A percentile compares a stretch with the other conserved stretches of the same genome.
These are phyloP conservation scores for Fistulifera pelliculosa DNA, from an alignment of 108 stramenopile species.

Conservation along the genomic window DNA sequence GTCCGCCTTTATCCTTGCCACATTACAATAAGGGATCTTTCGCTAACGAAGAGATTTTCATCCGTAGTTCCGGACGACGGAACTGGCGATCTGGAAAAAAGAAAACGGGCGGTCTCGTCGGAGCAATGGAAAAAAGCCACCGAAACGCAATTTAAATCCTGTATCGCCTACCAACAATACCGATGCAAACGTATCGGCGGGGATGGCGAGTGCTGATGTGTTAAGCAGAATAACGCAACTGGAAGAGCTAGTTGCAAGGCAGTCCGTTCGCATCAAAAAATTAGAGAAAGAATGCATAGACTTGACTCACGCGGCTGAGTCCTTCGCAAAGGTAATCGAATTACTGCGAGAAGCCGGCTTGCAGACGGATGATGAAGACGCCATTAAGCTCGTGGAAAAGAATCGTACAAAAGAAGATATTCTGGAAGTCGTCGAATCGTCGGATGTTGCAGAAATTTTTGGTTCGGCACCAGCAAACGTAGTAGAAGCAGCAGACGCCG, in stretches of 20 bases:
- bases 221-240: conserved; percentile 49
- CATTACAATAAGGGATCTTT: too few species aligned
- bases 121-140: too few species aligned
- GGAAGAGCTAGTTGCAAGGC: conserved; percentile 59
- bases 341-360: conserved; percentile 62
- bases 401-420: background rate
- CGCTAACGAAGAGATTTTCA: too few species aligned
- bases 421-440: conserved; percentile 13
- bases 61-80: too few species aligned
- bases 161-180: background rate
- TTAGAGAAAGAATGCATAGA: conserved; percentile 51
- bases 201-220: background rate
- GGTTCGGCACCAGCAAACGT: conserved; percentile 78
- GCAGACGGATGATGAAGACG: conserved; percentile 23
- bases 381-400: background rate
- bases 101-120: too few species aligned
- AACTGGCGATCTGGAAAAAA: too few species aligned
- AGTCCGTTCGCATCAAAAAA: conserved; percentile 59
- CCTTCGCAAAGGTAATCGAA: conserved; percentile 51
- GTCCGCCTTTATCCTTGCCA: too few species aligned
- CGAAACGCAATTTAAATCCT: background rate
- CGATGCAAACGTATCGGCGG: background rate
- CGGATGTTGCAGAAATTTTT: conserved; percentile 79
- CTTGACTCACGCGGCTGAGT: conserved; percentile 33
- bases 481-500: conserved; percentile 80